A percentile compares a stretch with the other conserved stretches of the same genome.
Conservation (phyloP, 2,329 filamentous ascomycete species). For the Penicillium hordei region DNA sequence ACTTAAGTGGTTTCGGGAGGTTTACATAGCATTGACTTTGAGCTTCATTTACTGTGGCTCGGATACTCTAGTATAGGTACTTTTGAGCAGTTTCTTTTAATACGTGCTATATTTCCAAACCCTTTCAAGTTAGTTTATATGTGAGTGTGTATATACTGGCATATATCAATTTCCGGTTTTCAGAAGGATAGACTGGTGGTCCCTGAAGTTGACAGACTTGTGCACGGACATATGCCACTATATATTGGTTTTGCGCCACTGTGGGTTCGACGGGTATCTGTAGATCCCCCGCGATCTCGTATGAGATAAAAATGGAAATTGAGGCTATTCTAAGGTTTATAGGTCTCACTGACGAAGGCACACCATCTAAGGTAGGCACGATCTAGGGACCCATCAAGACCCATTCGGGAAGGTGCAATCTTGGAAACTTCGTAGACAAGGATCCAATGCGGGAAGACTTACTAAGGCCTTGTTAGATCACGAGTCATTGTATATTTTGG, state of each 20-base stretch:
- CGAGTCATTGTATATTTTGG: too few relatives aligned
- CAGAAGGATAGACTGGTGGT: too few relatives aligned
- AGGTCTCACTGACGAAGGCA: background rate
- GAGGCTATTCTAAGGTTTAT: background rate
- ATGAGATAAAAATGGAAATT: background rate
- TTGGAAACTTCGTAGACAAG: background rate
- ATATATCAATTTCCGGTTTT: background rate
- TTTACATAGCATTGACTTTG: too few relatives aligned
- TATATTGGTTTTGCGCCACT: background rate
- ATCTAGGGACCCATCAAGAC: background rate
- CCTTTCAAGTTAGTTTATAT: too few relatives aligned
- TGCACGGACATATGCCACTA: background rate
- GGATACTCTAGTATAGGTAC: too few relatives aligned
- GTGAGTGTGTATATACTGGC: background rate
- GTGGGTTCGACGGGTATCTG: background rate
- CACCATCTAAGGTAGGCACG: background rate
- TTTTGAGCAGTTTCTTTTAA: too few relatives aligned
- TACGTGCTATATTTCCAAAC: too few relatives aligned
- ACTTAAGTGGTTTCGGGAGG: too few relatives aligned
- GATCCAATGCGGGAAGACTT: background rate
- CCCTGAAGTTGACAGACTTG: background rate
- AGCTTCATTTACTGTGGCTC: too few relatives aligned
- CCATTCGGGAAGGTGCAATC: background rate
- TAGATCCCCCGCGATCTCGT: background rate
- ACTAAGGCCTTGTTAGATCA: background rate